phyloP scores from a whole-genome alignment of 2,329 filamentous ascomycete genomes.

The Penicillium sp. region DNA sequence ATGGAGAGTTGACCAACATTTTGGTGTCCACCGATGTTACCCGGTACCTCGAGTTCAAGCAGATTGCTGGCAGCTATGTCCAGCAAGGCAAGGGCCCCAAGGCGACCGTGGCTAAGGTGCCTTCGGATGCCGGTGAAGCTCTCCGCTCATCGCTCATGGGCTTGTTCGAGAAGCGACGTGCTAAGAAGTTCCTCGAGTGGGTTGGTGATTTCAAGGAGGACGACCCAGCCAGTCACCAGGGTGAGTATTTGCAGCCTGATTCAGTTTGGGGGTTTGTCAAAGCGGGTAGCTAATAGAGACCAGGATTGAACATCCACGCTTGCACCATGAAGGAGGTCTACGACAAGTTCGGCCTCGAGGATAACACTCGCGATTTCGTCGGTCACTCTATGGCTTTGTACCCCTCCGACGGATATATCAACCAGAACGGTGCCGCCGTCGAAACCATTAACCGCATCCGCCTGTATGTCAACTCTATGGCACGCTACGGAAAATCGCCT shows the following conservation, averaged over 20 bases:
- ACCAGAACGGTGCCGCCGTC: constrained; percentile 67
- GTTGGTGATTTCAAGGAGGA: constrained; percentile 80
- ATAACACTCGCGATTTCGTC: constrained; percentile 88
- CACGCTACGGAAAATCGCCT: constrained; percentile 94
- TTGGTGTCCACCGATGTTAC: constrained; percentile 93
- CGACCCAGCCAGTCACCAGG: constrained; percentile 84
- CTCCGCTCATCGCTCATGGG: constrained; percentile 93
- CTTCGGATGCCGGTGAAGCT: constrained; percentile 86
- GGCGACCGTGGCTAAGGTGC: constrained; percentile 94
- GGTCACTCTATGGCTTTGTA: constrained; percentile 98
- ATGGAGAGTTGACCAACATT: constrained; percentile 97
- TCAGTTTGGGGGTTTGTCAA: background rate
- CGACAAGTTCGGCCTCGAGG: constrained; percentile 93
- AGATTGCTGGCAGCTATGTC: constrained; percentile 93
- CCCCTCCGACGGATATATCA: constrained; percentile 84
- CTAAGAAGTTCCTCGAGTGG: constrained; percentile 96
- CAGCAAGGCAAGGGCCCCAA: constrained; percentile 81
- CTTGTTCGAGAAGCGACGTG: constrained; percentile 93
- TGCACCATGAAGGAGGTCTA: constrained; percentile 98
- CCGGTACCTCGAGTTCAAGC: constrained; percentile 86
- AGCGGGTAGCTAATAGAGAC: constrained; percentile 18
- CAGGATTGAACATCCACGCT: constrained; percentile 74
- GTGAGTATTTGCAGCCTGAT: constrained; percentile 51
- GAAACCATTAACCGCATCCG: constrained; percentile 90
- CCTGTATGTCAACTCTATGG: constrained; percentile 96